phyloP scores from a whole-genome alignment of 257 asterid genomes.

The Ocimum tenuiflorum region DNA sequence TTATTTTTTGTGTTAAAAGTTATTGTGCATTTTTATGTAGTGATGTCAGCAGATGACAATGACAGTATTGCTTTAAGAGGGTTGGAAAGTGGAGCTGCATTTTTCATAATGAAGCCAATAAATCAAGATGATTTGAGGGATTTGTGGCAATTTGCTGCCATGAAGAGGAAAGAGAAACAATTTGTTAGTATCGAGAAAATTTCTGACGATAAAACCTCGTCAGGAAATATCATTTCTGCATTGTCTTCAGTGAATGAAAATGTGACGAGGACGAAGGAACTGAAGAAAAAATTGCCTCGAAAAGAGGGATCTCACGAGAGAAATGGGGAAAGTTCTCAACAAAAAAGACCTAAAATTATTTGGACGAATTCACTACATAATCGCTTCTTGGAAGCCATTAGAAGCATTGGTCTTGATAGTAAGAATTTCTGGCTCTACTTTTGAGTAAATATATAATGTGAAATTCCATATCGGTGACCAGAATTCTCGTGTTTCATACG shows the following conservation, averaged over 20 bases:
- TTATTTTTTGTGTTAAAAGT: too few relatives aligned
- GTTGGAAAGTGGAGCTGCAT: constrained; percentile 37
- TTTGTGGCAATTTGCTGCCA: constrained; percentile 43
- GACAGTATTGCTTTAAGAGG: constrained; percentile 27
- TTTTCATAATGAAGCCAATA: constrained; percentile 42
- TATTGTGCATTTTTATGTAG: constrained; percentile 27
- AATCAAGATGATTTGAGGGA: constrained; percentile 33
- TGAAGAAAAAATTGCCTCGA: constrained; percentile 16
- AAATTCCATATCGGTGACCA: too few relatives aligned
- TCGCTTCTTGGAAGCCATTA: constrained; percentile 52
- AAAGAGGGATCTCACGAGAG: constrained; percentile 16
- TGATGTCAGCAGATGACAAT: constrained; percentile 45
- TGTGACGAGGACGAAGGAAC: neutral
- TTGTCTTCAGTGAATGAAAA: constrained; percentile 5
- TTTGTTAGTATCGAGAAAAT: constrained; percentile 15
- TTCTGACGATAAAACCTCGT: neutral
- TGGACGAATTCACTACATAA: constrained; percentile 55
- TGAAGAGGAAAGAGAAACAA: constrained; percentile 13
- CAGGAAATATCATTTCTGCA: neutral
- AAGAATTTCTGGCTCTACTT: constrained; percentile 10
- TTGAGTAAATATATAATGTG: neutral
- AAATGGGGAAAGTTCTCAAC: constrained; percentile 13
- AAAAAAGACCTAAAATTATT: constrained; percentile 33
- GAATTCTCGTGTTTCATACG: too few relatives aligned
- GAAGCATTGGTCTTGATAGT: constrained; percentile 47